Percentiles rank a stretch among this genome's conserved stretches.
Evolutionary conservation across 2,329 filamentous ascomycete species (phyloP).

Genomic region (Ophiognomonia clavigignenti-juglandacearum): DNA sequence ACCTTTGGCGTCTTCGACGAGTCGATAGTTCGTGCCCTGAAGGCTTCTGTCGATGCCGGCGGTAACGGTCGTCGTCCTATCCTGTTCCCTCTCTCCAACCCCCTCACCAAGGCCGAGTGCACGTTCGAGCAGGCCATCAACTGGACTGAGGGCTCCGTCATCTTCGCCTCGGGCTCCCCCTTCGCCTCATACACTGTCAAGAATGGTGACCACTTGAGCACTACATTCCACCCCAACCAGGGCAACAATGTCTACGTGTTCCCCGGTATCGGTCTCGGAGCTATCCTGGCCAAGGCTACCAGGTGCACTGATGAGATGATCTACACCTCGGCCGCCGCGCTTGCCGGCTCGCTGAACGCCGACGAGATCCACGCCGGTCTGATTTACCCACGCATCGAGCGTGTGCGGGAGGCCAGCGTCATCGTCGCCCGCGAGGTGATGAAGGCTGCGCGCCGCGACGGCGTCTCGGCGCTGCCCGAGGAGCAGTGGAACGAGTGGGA

Average conservation of each 20-base stretch:
- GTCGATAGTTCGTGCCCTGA: slow-evolving; percentile 68
- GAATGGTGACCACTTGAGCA: slow-evolving; percentile 53
- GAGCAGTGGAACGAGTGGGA: slow-evolving; percentile 68
- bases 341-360: slow-evolving; percentile 71
- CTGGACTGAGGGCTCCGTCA: slow-evolving; percentile 83
- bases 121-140: slow-evolving; percentile 90
- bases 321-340: slow-evolving; percentile 81
- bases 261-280: slow-evolving; percentile 89
- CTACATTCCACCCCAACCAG: slow-evolving; percentile 68
- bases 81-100: slow-evolving; percentile 95
- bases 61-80: slow-evolving; percentile 74
- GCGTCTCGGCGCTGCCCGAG: slow-evolving; percentile 66
- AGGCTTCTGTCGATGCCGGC: slow-evolving; percentile 57
- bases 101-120: slow-evolving; percentile 93
- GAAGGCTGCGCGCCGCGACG: slow-evolving; percentile 79
- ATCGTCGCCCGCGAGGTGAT: slow-evolving; percentile 88
- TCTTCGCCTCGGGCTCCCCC: slow-evolving; percentile 94
- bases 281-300: slow-evolving; percentile 84
- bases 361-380: slow-evolving; percentile 80
- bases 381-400: slow-evolving; percentile 86
- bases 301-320: slow-evolving; percentile 94
- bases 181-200: slow-evolving; percentile 71
- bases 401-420: slow-evolving; percentile 86
- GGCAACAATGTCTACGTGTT: slow-evolving; percentile 93
- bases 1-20: slow-evolving; percentile 94